These are phyloP conservation scores for Solanum piurae DNA, from an alignment of 257 asterid genomes.

Conservation along the genomic window DNA sequence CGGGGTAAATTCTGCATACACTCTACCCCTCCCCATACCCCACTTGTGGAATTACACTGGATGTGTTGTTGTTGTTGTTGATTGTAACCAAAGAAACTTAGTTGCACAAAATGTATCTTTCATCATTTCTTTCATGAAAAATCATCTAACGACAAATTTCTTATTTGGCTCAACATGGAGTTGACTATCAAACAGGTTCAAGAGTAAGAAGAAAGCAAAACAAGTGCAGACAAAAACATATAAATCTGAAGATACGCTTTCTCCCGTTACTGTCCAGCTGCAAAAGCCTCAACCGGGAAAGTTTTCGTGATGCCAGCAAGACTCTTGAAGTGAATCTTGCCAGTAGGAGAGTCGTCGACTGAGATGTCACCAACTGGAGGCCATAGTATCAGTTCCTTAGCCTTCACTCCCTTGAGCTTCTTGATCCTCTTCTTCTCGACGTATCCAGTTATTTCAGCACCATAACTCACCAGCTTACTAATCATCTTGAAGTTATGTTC, in stretches of 20 bases:
- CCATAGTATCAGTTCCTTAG: constrained; percentile 64
- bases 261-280: constrained; percentile 36
- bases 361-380: constrained; percentile 58
- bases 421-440: constrained; percentile 59
- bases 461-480: constrained; percentile 58
- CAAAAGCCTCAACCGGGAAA: constrained; percentile 72
- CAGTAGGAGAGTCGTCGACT: constrained; percentile 33
- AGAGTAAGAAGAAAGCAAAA: neutral
- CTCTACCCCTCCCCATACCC: neutral
- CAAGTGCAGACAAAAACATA: neutral
- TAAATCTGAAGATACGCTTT: neutral
- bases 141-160: neutral
- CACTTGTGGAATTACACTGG: neutral
- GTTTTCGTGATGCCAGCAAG: constrained; percentile 75
- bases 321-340: constrained; percentile 72
- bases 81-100: neutral
- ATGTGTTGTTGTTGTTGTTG: too few species aligned
- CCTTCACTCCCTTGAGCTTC: constrained; percentile 71
- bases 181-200: neutral
- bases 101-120: neutral
- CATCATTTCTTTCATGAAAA: neutral
- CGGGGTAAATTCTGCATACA: rapidly evolving
- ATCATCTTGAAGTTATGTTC: constrained; percentile 61
- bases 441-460: constrained; percentile 29
- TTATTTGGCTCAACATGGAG: neutral